Base-by-base conservation (phyloP, 306 rosid species). In the Alnus rubra region DNA sequence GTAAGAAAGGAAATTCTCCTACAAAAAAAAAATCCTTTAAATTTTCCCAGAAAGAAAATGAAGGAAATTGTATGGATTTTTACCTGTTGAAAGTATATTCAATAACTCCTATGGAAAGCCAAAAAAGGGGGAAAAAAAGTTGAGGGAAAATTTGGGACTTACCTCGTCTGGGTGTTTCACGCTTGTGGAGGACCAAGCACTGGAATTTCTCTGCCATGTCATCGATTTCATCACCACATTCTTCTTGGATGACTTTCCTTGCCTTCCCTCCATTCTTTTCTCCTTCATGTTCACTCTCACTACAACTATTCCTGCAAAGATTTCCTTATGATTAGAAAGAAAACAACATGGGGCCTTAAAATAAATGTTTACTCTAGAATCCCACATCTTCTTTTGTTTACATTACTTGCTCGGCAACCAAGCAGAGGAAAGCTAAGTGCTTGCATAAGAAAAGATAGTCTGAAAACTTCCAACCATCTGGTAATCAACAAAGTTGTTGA, bases 111-210 rank as follows among this genome's bases (percentile, higher is more conserved):
- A 18, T 1, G 9, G 1, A 9, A 4, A 7, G 9, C 42, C 1
- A 28, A 12, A 10, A 55, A 37, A 35, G 0, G n/a, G 59, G 2
- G 3, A 5, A 19, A 52, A 73, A 52, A 47, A 18, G 55, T 1
- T 33, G 5, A 13, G 8, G 2, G 4, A 1, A 60, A 31, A 11
- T 65, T 54, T 2, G 71, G 50, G 23, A 23, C 45, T 67, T 64
- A 84, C 90, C 85, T 78, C 67, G 74, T 79, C 81, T 87, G 11
- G 45, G 5, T 13, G 85, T 4, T 70, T 68, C 79, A 51, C 76
- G 67, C 48, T 75, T 86, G 63, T 78, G 78, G 19, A 75, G 68
- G 50, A 58, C 55, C 71, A 75, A 62, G 73, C 82, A 78, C 59
- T 58, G 84, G 76, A 86, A 59, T 45, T 47, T 84, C 53, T 75